phyloP scores from a whole-genome alignment of 345 rosid genomes.

The Citrus medica region DNA sequence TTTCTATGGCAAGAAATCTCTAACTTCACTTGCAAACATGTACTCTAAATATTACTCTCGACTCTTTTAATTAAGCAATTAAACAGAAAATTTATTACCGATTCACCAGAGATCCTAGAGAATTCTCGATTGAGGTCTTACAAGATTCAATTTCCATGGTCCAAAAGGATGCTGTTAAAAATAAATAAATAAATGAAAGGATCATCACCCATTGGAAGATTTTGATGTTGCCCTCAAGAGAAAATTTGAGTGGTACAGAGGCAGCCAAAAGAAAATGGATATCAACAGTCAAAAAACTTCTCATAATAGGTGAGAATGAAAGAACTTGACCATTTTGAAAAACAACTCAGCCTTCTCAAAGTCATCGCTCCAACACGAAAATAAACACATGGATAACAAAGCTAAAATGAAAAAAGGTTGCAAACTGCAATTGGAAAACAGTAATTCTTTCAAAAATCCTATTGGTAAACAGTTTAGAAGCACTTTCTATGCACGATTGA shows the following conservation, averaged over 20 bases:
- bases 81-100: background rate
- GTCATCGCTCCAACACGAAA: constrained; percentile 37
- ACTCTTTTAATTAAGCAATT: background rate
- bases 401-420: constrained; percentile 26
- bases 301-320: constrained; percentile 20
- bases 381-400: constrained; percentile 33
- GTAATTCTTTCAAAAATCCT: constrained; percentile 20
- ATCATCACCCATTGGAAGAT: background rate
- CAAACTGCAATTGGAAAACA: constrained; percentile 25
- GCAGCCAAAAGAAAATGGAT: background rate
- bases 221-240: background rate
- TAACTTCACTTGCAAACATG: background rate
- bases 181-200: background rate
- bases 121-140: background rate
- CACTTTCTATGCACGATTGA: constrained; percentile 94
- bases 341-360: constrained; percentile 32
- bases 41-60: background rate
- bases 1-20: background rate
- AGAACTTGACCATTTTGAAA: constrained; percentile 33
- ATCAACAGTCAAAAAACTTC: constrained; percentile 9
- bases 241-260: background rate
- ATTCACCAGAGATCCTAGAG: background rate
- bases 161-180: background rate
- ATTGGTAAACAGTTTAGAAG: constrained; percentile 45
- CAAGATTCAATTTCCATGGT: background rate